Evolutionary conservation across 345 rosid species (phyloP).

Genomic region (Linum lewisii): DNA sequence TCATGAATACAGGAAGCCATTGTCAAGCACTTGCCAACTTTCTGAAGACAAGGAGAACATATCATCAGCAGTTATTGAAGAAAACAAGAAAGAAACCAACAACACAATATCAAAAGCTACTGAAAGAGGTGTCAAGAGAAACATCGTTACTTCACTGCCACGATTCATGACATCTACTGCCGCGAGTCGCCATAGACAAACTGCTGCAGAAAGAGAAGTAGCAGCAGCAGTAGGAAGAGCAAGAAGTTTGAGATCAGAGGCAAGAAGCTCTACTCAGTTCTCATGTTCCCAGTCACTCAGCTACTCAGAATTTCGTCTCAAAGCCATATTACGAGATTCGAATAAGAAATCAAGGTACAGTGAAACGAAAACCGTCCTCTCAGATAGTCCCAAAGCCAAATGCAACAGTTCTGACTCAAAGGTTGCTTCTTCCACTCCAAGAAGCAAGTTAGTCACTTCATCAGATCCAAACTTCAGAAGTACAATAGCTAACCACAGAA

Average conservation of each 20-base stretch:
- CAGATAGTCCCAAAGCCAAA: conserved; percentile 44
- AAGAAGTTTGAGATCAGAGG: conserved; percentile 29
- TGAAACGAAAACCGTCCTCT: conserved; percentile 21
- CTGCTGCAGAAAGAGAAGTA: conserved; percentile 44
- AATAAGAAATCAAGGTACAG: conserved; percentile 32
- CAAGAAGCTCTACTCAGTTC: conserved; percentile 38
- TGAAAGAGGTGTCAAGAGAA: conserved; percentile 26
- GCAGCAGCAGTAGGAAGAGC: conserved; percentile 24
- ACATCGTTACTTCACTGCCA: conserved; percentile 27
- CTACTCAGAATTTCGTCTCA: conserved; percentile 46
- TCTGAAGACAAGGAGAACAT: conserved; percentile 27
- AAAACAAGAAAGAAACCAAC: conserved; percentile 21
- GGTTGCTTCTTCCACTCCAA: conserved; percentile 25
- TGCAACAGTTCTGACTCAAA: conserved; percentile 20
- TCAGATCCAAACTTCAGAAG: conserved; percentile 61
- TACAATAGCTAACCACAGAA: conserved; percentile 42
- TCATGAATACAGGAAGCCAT: conserved; percentile 47
- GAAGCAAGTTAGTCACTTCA: conserved; percentile 51
- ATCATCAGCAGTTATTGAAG: conserved; percentile 13
- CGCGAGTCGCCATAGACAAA: conserved; percentile 78
- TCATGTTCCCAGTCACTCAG: conserved; percentile 53
- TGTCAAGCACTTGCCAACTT: conserved; percentile 20
- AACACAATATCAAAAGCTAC: conserved; percentile 22
- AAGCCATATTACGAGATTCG: conserved; percentile 34
- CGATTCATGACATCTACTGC: conserved; percentile 81